Percentiles rank a stretch among this genome's conserved stretches.
phyloP scores from a whole-genome alignment of 139 green algal genomes.

The Closterium sp. region DNA sequence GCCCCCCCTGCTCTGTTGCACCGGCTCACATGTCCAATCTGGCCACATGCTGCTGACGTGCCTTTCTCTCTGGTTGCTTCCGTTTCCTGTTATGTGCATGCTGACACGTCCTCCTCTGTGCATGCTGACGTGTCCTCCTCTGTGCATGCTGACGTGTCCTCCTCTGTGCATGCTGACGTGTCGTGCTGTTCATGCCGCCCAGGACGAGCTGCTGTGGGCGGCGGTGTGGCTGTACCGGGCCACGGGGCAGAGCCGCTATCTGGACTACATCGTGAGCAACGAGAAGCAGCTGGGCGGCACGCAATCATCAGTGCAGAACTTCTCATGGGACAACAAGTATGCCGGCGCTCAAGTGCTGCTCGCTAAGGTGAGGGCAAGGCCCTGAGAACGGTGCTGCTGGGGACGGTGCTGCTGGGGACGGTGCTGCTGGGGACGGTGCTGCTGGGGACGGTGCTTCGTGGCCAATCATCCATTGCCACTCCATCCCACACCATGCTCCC shows the following conservation, averaged over 20 bases:
- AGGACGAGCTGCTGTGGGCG: conserved; percentile 40
- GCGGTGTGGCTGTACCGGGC: conserved; percentile 27
- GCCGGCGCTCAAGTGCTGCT: conserved; percentile 16
- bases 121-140: too few species aligned
- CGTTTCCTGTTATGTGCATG: too few species aligned
- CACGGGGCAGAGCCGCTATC: conserved; percentile 10
- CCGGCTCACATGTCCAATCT: not conserved
- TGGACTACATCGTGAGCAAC: conserved; percentile 10
- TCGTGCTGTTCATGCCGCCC: too few species aligned
- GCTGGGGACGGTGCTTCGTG: too few species aligned
- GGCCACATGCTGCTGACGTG: not conserved
- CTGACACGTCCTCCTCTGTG: too few species aligned
- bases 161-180: too few species aligned
- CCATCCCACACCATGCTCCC: not conserved
- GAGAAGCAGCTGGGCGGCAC: not conserved
- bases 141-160: too few species aligned
- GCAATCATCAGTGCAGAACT: not conserved
- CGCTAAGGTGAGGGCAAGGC: not conserved
- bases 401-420: not conserved
- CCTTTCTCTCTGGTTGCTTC: not conserved
- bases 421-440: too few species aligned
- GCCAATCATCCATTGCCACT: not conserved
- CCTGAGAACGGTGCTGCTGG: not conserved
- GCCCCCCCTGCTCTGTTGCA: not conserved
- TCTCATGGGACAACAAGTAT: conserved; percentile 24